Evolutionary conservation across 441 rosid species (phyloP), one percentile per base, ranked within the genome.

Genomic region (Gossypium lobatum): DNA sequence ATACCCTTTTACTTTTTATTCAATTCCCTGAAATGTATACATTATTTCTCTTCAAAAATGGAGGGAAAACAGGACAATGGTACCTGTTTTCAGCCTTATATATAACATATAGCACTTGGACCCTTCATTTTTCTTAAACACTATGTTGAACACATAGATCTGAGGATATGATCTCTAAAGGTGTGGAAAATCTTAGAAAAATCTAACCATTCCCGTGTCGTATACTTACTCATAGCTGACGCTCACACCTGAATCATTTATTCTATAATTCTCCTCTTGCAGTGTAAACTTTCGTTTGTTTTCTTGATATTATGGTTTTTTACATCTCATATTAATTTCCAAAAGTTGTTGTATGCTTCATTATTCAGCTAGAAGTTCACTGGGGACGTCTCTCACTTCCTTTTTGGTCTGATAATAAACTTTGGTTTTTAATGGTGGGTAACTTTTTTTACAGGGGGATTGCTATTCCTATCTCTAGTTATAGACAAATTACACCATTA

Each of bases 401-500:
- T 71, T 50, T n/a, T n/a, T 71, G 77, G 13, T 26, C 55, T 26
- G 39, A 18, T 53, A n/a, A 9, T 3, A 28, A 28, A 28, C 34
- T 28, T 25, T 25, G 34, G 34, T 17, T 39, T 66, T 71, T 64
- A 81, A 69, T 28, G 57, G 28, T 57, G 48, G 34, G 54, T 48
- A 20, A 53, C 50, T 64, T 18, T 57, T 21, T 53, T 77, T 85
- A 71, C 89, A 90, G 95, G 95, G 76, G 88, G 85, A 6, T 73
- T 76, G 54, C 80, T 88, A 25, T 88, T 90, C 80, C 85, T 88
- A 37, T 86, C 81, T 9, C 78, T 88, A 4, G 82, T 90, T 91
- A 82, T 87, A 80, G 91, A 87, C 80, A 85, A 91, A 76, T 82
- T 87, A 28, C 95, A 90, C 73, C 91, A 90, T 76, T 85, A 84